These are phyloP conservation scores for Fusarium lyarnte DNA, from an alignment of 2,329 filamentous ascomycete genomes.

Conservation along the genomic window DNA sequence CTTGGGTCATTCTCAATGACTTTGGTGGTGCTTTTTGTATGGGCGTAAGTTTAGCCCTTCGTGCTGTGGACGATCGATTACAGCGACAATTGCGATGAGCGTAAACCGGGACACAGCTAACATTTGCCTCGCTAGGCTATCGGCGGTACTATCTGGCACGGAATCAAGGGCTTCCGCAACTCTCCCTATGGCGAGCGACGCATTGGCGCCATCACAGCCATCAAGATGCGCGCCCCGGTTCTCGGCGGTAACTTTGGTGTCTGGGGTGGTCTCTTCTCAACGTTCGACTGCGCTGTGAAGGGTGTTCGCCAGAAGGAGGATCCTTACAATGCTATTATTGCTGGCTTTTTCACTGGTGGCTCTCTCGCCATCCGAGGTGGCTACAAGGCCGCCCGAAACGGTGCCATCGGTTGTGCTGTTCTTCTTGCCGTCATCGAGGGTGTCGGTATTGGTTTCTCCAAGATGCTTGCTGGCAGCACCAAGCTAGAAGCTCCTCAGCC, in stretches of 20 bases:
- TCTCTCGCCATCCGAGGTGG: slow-evolving; percentile 92
- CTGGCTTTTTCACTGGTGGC: slow-evolving; percentile 95
- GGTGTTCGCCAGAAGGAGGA: slow-evolving; percentile 96
- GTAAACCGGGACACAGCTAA: slow-evolving; percentile 21
- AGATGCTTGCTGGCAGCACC: slow-evolving; percentile 91
- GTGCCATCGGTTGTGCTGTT: slow-evolving; percentile 94
- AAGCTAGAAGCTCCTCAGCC: slow-evolving; percentile 72
- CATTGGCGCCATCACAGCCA: slow-evolving; percentile 94
- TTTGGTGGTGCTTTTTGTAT: slow-evolving; percentile 97
- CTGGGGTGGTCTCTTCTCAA: slow-evolving; percentile 96
- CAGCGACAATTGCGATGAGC: slow-evolving; percentile 5
- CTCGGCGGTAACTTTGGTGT: slow-evolving; percentile 98
- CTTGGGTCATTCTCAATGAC: slow-evolving; percentile 95
- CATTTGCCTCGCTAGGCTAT: slow-evolving; percentile 63
- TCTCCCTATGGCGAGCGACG: slow-evolving; percentile 92
- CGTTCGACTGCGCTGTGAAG: slow-evolving; percentile 97
- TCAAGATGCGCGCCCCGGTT: slow-evolving; percentile 96
- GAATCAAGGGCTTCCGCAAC: slow-evolving; percentile 93
- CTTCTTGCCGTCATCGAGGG: slow-evolving; percentile 96
- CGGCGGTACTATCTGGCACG: slow-evolving; percentile 91
- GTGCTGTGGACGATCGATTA: background rate
- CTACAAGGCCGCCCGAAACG: slow-evolving; percentile 90
- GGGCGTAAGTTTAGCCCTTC: slow-evolving; percentile 72
- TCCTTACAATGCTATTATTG: slow-evolving; percentile 97
- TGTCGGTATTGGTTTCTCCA: slow-evolving; percentile 93